A percentile compares a stretch with the other conserved stretches of the same genome.
Conservation (phyloP, 352 stramenopile genomes). For the Phytophthora sansomeana region DNA sequence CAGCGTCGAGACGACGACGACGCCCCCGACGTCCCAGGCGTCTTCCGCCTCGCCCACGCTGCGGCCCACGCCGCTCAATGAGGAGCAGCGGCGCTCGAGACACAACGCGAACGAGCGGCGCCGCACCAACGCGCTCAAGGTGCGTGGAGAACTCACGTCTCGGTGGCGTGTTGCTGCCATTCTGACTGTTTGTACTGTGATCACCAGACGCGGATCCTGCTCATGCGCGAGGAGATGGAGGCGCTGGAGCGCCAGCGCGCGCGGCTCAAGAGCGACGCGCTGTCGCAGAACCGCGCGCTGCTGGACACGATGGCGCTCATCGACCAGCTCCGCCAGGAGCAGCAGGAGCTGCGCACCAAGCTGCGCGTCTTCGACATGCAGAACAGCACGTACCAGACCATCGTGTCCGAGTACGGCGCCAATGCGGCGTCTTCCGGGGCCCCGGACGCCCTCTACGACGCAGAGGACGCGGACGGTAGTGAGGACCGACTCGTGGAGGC, state of each 20-base stretch:
- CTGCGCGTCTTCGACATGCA: constrained; percentile 55
- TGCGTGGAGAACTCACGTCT: constrained; percentile 3
- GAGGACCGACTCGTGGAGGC: constrained; percentile 26
- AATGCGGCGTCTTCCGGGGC: constrained; percentile 3
- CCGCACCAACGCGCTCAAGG: constrained; percentile 63
- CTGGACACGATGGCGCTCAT: constrained; percentile 52
- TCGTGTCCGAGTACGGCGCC: constrained; percentile 50
- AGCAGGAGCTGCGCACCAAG: constrained; percentile 45
- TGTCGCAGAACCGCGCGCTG: constrained; percentile 27
- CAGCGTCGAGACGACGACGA: constrained; percentile 23
- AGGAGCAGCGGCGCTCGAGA: constrained; percentile 53
- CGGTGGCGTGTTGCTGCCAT: background rate
- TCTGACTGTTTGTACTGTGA: background rate
- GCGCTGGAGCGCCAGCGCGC: constrained; percentile 54
- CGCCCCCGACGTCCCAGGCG: background rate
- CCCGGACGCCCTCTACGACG: constrained; percentile 1
- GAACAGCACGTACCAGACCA: constrained; percentile 66
- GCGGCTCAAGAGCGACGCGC: constrained; percentile 39
- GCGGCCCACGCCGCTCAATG: constrained; percentile 18
- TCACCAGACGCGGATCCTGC: constrained; percentile 46
- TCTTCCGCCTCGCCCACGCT: constrained; percentile 7
- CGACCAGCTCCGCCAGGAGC: constrained; percentile 53
- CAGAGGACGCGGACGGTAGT: constrained; percentile 4
- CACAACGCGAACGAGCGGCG: constrained; percentile 73
- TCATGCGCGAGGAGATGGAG: constrained; percentile 59